A percentile compares a stretch with the other conserved stretches of the same genome.
These are phyloP conservation scores for Rubia peregrina DNA, from an alignment of 305 asterid genomes.

Conservation along the genomic window DNA sequence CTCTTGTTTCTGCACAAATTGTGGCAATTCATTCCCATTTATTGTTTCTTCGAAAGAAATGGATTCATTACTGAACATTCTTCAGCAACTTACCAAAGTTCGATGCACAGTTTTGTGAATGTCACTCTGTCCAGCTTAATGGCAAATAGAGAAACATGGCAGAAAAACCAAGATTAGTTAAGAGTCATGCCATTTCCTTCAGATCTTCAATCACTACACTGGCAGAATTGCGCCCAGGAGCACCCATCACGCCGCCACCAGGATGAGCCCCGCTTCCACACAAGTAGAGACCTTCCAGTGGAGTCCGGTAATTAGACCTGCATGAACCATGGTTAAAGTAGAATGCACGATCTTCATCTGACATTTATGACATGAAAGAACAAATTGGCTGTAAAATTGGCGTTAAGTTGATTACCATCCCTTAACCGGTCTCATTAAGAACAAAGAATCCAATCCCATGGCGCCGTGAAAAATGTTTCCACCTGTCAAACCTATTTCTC, in stretches of 20 bases:
- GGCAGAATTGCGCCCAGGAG: conserved; percentile 91
- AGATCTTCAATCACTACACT: conserved; percentile 60
- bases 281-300: conserved; percentile 68
- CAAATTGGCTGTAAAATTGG: neutral
- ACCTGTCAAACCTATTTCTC: conserved; percentile 86
- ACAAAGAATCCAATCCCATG: conserved; percentile 83
- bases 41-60: neutral
- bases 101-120: neutral
- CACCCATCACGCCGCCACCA: conserved; percentile 97
- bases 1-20: no score
- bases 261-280: conserved; percentile 98
- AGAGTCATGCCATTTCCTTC: conserved; percentile 25
- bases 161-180: neutral
- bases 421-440: conserved; percentile 87
- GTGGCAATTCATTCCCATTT: no score
- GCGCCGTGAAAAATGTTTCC: conserved; percentile 94
- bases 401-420: conserved; percentile 57
- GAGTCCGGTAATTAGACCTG: conserved; percentile 89
- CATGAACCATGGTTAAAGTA: conserved; percentile 14
- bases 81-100: neutral
- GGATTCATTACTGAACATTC: neutral
- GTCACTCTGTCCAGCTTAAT: neutral
- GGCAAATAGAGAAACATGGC: neutral
- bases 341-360: neutral
- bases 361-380: neutral